Evolutionary conservation across 108 stramenopile genomes (phyloP).

Genomic region (Seminavis robusta): DNA sequence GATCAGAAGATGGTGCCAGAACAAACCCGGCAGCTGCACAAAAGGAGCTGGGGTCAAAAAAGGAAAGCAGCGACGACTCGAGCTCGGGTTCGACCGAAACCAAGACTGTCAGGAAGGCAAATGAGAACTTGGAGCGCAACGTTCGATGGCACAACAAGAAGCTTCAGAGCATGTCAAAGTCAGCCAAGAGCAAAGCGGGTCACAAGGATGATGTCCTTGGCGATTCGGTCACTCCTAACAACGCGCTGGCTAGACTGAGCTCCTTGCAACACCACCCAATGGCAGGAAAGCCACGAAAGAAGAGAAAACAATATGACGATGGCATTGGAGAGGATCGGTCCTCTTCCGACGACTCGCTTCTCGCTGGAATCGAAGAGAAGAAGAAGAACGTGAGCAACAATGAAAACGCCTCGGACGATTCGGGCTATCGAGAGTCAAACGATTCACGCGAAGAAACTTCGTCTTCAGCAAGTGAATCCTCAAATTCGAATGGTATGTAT

Average conservation of each 20-base stretch:
- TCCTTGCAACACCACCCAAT: conserved; percentile 56
- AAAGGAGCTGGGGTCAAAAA: conserved; percentile 9
- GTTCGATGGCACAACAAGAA: conserved; percentile 63
- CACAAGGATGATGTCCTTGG: conserved; percentile 86
- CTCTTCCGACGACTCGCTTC: conserved; percentile 51
- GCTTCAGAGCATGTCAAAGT: conserved; percentile 43
- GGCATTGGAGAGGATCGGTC: conserved; percentile 40
- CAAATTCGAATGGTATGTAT: conserved; percentile 45
- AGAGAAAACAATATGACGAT: conserved; percentile 6
- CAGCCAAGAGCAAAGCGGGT: conserved; percentile 20
- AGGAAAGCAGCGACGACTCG: conserved; percentile 16
- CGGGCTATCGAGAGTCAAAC: conserved; percentile 76
- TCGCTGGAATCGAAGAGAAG: conserved; percentile 40
- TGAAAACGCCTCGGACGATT: conserved; percentile 65
- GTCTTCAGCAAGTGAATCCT: conserved; percentile 44
- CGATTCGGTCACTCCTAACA: conserved; percentile 80
- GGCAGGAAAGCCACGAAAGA: conserved; percentile 4
- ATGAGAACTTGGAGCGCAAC: conserved; percentile 49
- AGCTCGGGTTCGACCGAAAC: conserved; percentile 53
- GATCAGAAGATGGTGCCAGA: background rate
- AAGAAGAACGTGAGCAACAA: conserved; percentile 30
- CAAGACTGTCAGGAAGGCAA: conserved; percentile 47
- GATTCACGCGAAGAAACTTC: conserved; percentile 71
- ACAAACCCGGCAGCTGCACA: conserved; percentile 11
- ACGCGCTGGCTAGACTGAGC: conserved; percentile 74